Percentiles rank a stretch among this genome's conserved stretches.
Conservation (phyloP, 352 stramenopile species). For the Globisporangium abappressorium region DNA sequence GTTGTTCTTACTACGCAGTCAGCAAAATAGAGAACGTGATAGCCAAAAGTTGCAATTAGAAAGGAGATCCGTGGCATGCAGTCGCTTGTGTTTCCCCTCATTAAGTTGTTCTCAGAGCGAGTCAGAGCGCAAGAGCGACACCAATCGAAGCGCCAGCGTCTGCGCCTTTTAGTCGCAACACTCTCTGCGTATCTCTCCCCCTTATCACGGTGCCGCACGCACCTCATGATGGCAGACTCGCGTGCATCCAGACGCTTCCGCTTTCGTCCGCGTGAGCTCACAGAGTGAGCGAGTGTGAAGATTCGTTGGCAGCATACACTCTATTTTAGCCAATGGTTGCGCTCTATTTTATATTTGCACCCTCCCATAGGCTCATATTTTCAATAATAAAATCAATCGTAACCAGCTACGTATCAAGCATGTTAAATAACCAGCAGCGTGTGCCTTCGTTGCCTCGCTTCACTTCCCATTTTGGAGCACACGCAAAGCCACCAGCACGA, state of each 20-base stretch:
- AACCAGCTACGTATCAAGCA: background rate
- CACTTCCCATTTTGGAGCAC: background rate
- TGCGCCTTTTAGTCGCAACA: no score
- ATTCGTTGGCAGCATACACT: background rate
- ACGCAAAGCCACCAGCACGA: slow-evolving; percentile 15
- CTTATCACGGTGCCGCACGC: slow-evolving; percentile 6
- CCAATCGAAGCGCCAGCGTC: background rate
- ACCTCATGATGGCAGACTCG: slow-evolving; percentile 41
- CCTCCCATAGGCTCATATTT: background rate
- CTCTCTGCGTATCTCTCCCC: background rate
- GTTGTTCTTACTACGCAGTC: slow-evolving; percentile 16
- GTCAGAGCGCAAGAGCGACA: background rate
- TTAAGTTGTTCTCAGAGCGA: background rate
- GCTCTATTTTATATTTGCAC: background rate
- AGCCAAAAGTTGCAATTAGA: background rate
- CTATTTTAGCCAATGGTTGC: background rate
- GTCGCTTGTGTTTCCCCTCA: background rate
- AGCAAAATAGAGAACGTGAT: background rate
- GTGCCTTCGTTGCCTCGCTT: background rate
- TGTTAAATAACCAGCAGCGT: background rate
- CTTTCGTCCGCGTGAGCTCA: slow-evolving; percentile 5
- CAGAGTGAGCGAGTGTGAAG: slow-evolving; percentile 12
- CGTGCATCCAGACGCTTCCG: slow-evolving; percentile 15
- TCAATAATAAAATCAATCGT: background rate
- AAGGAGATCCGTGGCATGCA: background rate